These are phyloP conservation scores for Sporothrix variecibatus DNA, from an alignment of 2,329 filamentous ascomycete genomes.

Conservation along the genomic window DNA sequence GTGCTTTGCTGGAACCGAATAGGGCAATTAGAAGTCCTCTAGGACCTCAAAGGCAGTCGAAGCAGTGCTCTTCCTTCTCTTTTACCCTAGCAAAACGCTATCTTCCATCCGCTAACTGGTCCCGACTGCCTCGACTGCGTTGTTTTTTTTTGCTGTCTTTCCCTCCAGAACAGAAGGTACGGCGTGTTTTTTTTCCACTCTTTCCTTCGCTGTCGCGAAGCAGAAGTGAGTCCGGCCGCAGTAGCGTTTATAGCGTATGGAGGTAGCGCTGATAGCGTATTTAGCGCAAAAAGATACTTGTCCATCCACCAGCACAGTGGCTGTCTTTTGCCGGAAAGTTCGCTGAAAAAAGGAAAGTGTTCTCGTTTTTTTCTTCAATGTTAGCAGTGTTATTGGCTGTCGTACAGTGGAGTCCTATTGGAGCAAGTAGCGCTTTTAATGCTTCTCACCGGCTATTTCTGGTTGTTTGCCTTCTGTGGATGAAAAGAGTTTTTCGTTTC, in stretches of 20 bases:
- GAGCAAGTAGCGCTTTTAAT: not conserved
- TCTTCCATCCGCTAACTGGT: not conserved
- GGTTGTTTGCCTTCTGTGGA: not conserved
- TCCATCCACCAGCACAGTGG: not conserved
- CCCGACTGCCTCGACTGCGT: not conserved
- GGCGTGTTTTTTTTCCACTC: not conserved
- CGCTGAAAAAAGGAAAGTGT: not conserved
- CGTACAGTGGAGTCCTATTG: not conserved
- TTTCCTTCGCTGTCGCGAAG: not conserved
- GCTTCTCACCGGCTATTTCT: not conserved
- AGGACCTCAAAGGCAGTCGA: not conserved
- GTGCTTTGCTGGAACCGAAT: not conserved
- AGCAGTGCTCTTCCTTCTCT: not conserved
- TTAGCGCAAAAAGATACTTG: not conserved
- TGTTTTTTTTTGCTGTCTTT: not conserved
- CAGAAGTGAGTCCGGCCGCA: not conserved
- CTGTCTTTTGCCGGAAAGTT: not conserved
- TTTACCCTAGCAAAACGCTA: not conserved
- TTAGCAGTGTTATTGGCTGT: not conserved
- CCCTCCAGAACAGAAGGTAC: not conserved
- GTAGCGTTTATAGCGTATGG: not conserved
- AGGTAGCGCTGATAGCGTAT: not conserved
- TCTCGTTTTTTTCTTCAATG: not conserved
- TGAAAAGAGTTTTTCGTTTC: not conserved
- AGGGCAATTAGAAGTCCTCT: not conserved